Conservation (phyloP, 2,329 filamentous ascomycete species). For the Alternaria gaisen region DNA sequence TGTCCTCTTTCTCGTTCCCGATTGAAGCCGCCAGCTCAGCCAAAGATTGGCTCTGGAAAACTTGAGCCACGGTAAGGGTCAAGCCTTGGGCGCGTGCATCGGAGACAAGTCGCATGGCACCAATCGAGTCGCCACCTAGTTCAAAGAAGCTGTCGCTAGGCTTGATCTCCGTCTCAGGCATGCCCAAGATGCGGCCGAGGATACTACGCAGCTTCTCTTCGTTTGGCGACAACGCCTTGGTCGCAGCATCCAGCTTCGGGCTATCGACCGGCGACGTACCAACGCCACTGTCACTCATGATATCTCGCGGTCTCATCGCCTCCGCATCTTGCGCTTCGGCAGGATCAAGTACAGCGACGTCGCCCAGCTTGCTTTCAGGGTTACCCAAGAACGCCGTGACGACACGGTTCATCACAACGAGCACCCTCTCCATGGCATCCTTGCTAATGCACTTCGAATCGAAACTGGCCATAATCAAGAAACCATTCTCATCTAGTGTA, state of each 20-base stretch:
- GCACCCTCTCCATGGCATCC: conserved; percentile 62
- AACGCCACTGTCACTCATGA: conserved; percentile 33
- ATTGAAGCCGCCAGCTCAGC: conserved; percentile 63
- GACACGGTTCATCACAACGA: conserved; percentile 63
- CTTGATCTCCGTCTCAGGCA: conserved; percentile 47
- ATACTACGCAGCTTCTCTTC: conserved; percentile 37
- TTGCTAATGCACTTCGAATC: conserved; percentile 67
- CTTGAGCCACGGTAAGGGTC: conserved; percentile 53
- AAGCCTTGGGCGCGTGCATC: conserved; percentile 48
- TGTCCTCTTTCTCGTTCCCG: conserved; percentile 43
- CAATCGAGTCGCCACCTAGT: conserved; percentile 58
- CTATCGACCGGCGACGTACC: conserved; percentile 24
- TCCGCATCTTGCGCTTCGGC: conserved; percentile 42
- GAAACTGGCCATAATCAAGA: conserved; percentile 70
- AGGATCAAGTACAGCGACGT: conserved; percentile 38
- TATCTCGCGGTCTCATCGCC: conserved; percentile 33
- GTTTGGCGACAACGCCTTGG: conserved; percentile 32
- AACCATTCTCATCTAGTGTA: conserved; percentile 64
- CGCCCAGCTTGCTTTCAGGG: conserved; percentile 42
- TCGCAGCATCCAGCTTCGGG: neutral
- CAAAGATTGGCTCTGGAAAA: conserved; percentile 55
- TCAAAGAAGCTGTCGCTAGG: conserved; percentile 55
- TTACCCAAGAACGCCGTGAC: conserved; percentile 60
- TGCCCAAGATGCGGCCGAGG: conserved; percentile 39
- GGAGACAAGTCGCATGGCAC: conserved; percentile 57